phyloP scores from a whole-genome alignment of 2,329 filamentous ascomycete genomes.

The Ophiostoma triangulosporum region DNA sequence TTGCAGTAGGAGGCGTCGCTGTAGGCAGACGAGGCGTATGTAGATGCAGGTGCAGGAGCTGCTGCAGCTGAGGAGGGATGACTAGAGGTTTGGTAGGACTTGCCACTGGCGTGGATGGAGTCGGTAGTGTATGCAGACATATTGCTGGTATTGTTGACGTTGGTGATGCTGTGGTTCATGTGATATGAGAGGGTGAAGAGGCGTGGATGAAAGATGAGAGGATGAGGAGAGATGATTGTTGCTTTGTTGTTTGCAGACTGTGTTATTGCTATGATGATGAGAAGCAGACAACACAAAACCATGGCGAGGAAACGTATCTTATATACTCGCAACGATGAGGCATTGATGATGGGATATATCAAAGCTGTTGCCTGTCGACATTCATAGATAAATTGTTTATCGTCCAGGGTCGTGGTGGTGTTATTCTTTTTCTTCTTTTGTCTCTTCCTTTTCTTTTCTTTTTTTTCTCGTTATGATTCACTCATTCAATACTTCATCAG shows the following conservation, averaged over 20 bases:
- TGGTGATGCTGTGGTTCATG: not conserved
- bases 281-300: too few relatives aligned
- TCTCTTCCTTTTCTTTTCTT: not conserved
- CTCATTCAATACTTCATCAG: not conserved
- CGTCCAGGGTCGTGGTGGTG: too few relatives aligned
- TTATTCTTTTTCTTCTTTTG: not conserved
- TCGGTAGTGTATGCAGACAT: constrained; percentile 6
- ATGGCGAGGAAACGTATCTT: too few relatives aligned
- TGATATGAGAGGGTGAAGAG: not conserved
- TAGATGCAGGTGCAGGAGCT: constrained; percentile 12
- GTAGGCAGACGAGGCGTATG: constrained; percentile 4
- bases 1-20: constrained; percentile 13
- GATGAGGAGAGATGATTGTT: not conserved
- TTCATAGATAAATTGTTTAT: not conserved
- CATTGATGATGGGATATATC: too few relatives aligned
- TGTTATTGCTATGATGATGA: too few relatives aligned
- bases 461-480: not conserved
- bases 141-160: not conserved
- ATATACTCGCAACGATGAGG: too few relatives aligned
- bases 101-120: constrained; percentile 11
- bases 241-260: not conserved
- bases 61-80: constrained; percentile 17
- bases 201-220: too few relatives aligned
- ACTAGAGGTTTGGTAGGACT: constrained; percentile 9
- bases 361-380: too few relatives aligned